Evolutionary conservation across 345 rosid genomes (phyloP), one percentile per base, ranked within the genome.

Genomic region (Raphanus raphanistrum): DNA sequence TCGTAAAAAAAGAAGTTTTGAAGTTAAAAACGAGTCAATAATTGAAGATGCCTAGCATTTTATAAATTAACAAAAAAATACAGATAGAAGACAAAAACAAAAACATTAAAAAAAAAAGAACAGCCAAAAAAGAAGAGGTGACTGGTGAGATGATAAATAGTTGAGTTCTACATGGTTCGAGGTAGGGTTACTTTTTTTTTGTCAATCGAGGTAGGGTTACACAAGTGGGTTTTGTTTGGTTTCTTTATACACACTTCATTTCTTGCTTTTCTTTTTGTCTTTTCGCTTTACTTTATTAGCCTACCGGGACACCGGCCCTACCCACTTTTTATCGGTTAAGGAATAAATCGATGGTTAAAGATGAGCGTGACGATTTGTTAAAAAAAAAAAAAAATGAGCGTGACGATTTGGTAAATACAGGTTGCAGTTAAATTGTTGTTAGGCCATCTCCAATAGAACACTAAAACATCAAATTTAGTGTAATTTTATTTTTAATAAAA

Each of bases 181-280:
- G 80, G 71, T 70, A 77, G 75, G 80, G 75, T 76, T 77, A 77
- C 76, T 28, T 28, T 28, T 21, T 21, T 28, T 28, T 28, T 28
- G 31, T 4, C 31, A 28, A 28, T 77, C 71, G 76, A 77, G 80
- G 76, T 70, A 77, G 75, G 80, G 75, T 76, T 77, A 77, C 76
- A 25, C 80, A 77, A 77, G 80, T 77, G 66, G 80, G 66, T 55
- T 52, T 70, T 77, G 66, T 68, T 70, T 74, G 50, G 70, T 74
- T 74, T 64, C 71, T 74, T 74, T 62, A 70, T 63, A 63, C 70
- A 63, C 70, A 63, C 65, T 70, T 45, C 70, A 21, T 52, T 74
- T 52, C 80, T 76, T 50, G 54, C 70, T 63, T 70, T 70, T 77
- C 45, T 70, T 77, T 59, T 54, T 70, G 76, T 77, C 71, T 71